These are phyloP conservation scores for Neonectria ditissima DNA, from an alignment of 2,329 filamentous ascomycete species.

Conservation along the genomic window DNA sequence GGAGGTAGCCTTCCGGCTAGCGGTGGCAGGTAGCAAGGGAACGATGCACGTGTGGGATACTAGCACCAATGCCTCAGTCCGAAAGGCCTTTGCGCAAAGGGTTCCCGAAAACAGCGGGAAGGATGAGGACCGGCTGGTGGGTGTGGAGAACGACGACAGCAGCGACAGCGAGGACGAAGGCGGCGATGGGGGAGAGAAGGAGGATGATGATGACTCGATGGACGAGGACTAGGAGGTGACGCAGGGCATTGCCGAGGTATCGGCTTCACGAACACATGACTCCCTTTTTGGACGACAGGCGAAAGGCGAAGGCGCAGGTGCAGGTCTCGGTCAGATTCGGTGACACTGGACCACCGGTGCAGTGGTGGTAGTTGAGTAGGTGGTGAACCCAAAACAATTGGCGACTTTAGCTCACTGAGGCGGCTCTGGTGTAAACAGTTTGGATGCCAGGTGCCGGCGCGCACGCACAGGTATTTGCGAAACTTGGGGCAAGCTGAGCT, in stretches of 20 bases:
- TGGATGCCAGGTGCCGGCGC: slow-evolving; percentile 12
- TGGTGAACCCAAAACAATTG: background rate
- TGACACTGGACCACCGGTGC: background rate
- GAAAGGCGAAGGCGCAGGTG: background rate
- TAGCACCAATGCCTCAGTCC: slow-evolving; percentile 88
- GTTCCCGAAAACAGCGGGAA: slow-evolving; percentile 67
- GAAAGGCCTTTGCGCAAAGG: slow-evolving; percentile 82
- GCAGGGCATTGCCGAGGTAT: slow-evolving; percentile 13
- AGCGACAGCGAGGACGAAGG: slow-evolving; percentile 71
- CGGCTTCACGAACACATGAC: slow-evolving; percentile 8
- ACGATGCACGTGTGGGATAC: slow-evolving; percentile 96
- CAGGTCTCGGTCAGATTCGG: slow-evolving; percentile 21
- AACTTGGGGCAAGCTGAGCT: slow-evolving; percentile 4
- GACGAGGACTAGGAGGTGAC: slow-evolving; percentile 62
- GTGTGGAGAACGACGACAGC: slow-evolving; percentile 75
- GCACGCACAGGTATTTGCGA: slow-evolving; percentile 9
- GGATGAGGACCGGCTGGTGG: slow-evolving; percentile 81
- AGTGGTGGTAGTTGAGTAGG: background rate
- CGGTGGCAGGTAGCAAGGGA: slow-evolving; percentile 95
- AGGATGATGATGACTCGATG: slow-evolving; percentile 59
- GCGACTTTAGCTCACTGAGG: slow-evolving; percentile 1
- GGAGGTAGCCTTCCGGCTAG: slow-evolving; percentile 91
- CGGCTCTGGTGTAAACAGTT: slow-evolving; percentile 9
- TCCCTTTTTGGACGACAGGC: slow-evolving; percentile 5
- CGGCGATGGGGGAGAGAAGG: slow-evolving; percentile 67